These are phyloP conservation scores for Gnaphalium uliginosum DNA, from an alignment of 129 eudicot species.

Conservation along the genomic window DNA sequence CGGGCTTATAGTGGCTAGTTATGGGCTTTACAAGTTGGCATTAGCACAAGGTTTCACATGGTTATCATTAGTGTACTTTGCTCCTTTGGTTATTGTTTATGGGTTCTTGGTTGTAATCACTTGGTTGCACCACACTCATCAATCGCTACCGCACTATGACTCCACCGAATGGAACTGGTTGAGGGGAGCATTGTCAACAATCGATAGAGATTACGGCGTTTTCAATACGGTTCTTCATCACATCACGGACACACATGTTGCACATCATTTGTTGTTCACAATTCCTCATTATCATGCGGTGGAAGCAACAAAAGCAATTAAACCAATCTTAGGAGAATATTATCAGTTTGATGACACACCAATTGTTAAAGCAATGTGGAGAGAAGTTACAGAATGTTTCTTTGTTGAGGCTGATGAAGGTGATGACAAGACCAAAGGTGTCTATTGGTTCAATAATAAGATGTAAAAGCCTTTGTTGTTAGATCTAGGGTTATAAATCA, in stretches of 20 bases:
- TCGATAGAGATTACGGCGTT: slow-evolving; percentile 42
- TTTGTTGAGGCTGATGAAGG: slow-evolving; percentile 17
- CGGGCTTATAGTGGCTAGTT: not conserved
- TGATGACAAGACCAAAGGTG: slow-evolving; percentile 9
- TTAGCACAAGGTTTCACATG: slow-evolving; percentile 8
- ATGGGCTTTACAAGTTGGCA: not conserved
- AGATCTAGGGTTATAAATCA: not conserved
- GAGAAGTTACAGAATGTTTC: slow-evolving; percentile 1
- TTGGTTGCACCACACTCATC: slow-evolving; percentile 11
- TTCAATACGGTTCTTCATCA: slow-evolving; percentile 47
- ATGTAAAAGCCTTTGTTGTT: not conserved
- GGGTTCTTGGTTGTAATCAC: slow-evolving; percentile 2
- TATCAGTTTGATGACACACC: slow-evolving; percentile 15
- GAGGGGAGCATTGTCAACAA: slow-evolving; percentile 45
- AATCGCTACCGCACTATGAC: not conserved
- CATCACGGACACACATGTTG: slow-evolving; percentile 27
- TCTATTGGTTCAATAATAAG: slow-evolving; percentile 8
- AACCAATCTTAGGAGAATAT: not conserved
- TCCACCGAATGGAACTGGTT: slow-evolving; percentile 49
- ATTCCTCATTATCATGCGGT: slow-evolving; percentile 12
- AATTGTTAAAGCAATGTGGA: slow-evolving; percentile 3
- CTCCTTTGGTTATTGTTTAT: not conserved
- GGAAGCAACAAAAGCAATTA: slow-evolving; percentile 7
- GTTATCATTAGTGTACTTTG: slow-evolving; percentile 1
- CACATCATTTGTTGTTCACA: not conserved